Evolutionary conservation across 2,329 filamentous ascomycete species (phyloP).

Genomic region (Xylariaceae sp.): DNA sequence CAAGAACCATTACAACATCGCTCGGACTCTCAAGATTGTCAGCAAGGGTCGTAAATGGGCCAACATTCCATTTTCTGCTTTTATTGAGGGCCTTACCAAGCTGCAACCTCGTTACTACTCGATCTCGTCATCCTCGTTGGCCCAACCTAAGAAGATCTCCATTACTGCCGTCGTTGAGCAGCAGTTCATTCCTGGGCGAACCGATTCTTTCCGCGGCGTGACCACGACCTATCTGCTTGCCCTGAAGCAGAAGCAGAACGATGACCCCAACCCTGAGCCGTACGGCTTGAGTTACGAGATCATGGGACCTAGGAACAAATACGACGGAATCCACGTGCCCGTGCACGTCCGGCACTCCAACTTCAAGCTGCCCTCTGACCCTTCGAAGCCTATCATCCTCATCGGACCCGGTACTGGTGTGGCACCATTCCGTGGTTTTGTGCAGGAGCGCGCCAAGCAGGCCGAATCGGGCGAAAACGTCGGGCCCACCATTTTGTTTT

Average conservation of each 20-base stretch:
- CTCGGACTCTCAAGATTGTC: slow-evolving; percentile 69
- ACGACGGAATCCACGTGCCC: slow-evolving; percentile 88
- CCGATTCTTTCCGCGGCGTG: slow-evolving; percentile 80
- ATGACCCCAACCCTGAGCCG: slow-evolving; percentile 70
- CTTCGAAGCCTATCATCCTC: slow-evolving; percentile 90
- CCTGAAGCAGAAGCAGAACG: slow-evolving; percentile 93
- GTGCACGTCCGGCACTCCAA: slow-evolving; percentile 97
- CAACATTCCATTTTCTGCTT: slow-evolving; percentile 83
- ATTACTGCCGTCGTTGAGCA: slow-evolving; percentile 93
- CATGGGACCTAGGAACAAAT: slow-evolving; percentile 88
- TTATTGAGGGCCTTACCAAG: slow-evolving; percentile 90
- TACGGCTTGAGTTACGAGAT: slow-evolving; percentile 84
- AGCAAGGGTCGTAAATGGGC: slow-evolving; percentile 70
- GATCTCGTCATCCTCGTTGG: slow-evolving; percentile 91
- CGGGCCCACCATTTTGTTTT: slow-evolving; percentile 86
- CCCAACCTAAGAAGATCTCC: slow-evolving; percentile 90
- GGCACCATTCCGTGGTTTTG: slow-evolving; percentile 89
- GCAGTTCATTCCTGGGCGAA: slow-evolving; percentile 65
- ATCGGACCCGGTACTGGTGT: slow-evolving; percentile 94
- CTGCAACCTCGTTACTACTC: slow-evolving; percentile 98
- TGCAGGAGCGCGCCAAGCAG: slow-evolving; percentile 85
- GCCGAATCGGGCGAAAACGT: slow-evolving; percentile 74
- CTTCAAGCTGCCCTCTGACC: slow-evolving; percentile 96
- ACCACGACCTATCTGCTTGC: slow-evolving; percentile 95
- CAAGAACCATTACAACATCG: slow-evolving; percentile 79